These are phyloP conservation scores for Calonectria montana DNA, from an alignment of 2,329 filamentous ascomycete genomes.

Conservation along the genomic window DNA sequence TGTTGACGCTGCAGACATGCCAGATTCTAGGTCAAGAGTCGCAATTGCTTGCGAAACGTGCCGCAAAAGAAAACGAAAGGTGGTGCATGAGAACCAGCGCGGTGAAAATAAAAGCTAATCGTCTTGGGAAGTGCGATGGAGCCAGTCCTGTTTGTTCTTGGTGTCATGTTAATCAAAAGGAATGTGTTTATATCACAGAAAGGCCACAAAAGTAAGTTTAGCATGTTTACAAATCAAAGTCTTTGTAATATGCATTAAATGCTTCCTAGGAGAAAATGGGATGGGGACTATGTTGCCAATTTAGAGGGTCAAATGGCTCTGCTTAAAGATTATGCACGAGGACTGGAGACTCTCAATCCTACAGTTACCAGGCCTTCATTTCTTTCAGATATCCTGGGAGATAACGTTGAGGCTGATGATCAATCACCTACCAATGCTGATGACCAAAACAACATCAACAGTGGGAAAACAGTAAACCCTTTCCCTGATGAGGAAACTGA, in stretches of 20 bases:
- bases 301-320: neutral
- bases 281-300: neutral
- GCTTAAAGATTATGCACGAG: neutral
- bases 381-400: neutral
- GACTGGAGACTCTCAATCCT: neutral
- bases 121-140: neutral
- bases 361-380: neutral
- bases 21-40: neutral
- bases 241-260: too few relatives aligned
- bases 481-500: neutral
- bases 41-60: slow-evolving; percentile 9
- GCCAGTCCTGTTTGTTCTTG: neutral
- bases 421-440: neutral
- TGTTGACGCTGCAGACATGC: neutral
- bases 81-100: neutral
- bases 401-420: neutral
- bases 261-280: neutral
- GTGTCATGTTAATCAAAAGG: neutral
- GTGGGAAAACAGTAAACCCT: neutral
- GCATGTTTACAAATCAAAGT: neutral
- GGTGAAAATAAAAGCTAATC: neutral
- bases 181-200: neutral
- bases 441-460: neutral
- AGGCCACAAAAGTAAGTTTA: neutral
- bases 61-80: slow-evolving; percentile 6